phyloP scores from a whole-genome alignment of 2,329 filamentous ascomycete genomes.

The Colletotrichum sansevieriae region DNA sequence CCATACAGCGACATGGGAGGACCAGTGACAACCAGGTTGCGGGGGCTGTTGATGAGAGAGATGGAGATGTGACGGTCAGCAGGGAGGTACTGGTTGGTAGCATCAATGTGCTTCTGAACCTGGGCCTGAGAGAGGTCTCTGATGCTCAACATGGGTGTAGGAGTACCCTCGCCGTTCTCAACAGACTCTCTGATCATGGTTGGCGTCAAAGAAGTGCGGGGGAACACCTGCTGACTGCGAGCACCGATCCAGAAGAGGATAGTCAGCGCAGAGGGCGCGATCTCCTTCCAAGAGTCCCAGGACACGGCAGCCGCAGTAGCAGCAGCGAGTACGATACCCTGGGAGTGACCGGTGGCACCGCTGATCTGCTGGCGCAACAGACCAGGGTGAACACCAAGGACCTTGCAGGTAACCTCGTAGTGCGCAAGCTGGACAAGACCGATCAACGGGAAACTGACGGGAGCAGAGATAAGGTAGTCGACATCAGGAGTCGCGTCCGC shows the following conservation, averaged over 20 bases:
- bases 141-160: constrained; percentile 98
- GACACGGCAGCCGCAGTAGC: constrained; percentile 90
- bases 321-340: constrained; percentile 94
- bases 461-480: constrained; percentile 94
- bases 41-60: constrained; percentile 95
- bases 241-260: constrained; percentile 99
- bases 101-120: constrained; percentile 96
- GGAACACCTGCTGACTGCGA: constrained; percentile 97
- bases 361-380: constrained; percentile 86
- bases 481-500: constrained; percentile 91
- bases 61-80: constrained; percentile 93
- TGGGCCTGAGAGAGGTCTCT: constrained; percentile 89
- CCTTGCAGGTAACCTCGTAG: constrained; percentile 94
- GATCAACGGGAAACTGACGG: constrained; percentile 95
- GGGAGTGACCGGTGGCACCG: constrained; percentile 95
- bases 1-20: constrained; percentile 96
- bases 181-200: constrained; percentile 92
- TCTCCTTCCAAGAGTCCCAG: constrained; percentile 91
- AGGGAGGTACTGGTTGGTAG: constrained; percentile 96
- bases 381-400: constrained; percentile 89
- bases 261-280: constrained; percentile 83
- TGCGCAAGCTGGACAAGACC: constrained; percentile 96
- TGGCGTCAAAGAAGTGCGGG: constrained; percentile 91
- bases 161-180: constrained; percentile 93
- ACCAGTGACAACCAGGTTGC: constrained; percentile 96